A percentile compares a stretch with the other conserved stretches of the same genome.
These are phyloP conservation scores for Sporothrix pseudoabietina DNA, from an alignment of 2,329 filamentous ascomycete species.

Conservation along the genomic window DNA sequence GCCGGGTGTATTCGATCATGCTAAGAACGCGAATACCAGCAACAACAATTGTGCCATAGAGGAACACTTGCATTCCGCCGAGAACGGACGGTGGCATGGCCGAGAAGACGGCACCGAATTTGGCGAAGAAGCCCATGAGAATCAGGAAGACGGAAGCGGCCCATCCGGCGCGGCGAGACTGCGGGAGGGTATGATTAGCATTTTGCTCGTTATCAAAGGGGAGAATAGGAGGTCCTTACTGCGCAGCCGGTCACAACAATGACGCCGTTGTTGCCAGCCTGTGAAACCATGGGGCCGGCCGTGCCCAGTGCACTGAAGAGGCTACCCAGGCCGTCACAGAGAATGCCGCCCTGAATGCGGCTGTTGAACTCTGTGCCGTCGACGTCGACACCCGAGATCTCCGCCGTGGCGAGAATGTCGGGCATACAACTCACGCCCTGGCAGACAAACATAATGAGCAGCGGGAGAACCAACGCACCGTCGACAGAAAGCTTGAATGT, in stretches of 20 bases:
- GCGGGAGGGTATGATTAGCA: not conserved
- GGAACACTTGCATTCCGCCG: not conserved
- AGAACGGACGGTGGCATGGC: constrained; percentile 4
- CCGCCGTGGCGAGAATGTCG: constrained; percentile 53
- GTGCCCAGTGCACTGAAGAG: constrained; percentile 65
- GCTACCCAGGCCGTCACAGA: constrained; percentile 73
- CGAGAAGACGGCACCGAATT: constrained; percentile 1
- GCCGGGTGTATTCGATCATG: not conserved
- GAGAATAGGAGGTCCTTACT: not conserved
- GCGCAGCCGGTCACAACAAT: constrained; percentile 69
- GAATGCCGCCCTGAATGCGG: constrained; percentile 74
- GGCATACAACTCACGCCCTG: constrained; percentile 60
- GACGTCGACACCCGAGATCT: constrained; percentile 74
- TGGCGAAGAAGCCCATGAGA: not conserved
- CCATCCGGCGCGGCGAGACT: constrained; percentile 67
- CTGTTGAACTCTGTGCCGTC: constrained; percentile 71
- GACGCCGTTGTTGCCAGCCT: constrained; percentile 70
- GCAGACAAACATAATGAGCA: constrained; percentile 72
- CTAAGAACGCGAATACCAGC: not conserved
- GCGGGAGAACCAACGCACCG: constrained; percentile 70
- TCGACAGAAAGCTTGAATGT: constrained; percentile 73
- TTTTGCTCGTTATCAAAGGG: not conserved
- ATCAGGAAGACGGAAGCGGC: constrained; percentile 52
- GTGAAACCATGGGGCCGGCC: constrained; percentile 68
- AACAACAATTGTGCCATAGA: not conserved